A percentile compares a stretch with the other conserved stretches of the same genome.
These are phyloP conservation scores for Brassica juncea DNA, from an alignment of 345 rosid genomes.

Conservation along the genomic window DNA sequence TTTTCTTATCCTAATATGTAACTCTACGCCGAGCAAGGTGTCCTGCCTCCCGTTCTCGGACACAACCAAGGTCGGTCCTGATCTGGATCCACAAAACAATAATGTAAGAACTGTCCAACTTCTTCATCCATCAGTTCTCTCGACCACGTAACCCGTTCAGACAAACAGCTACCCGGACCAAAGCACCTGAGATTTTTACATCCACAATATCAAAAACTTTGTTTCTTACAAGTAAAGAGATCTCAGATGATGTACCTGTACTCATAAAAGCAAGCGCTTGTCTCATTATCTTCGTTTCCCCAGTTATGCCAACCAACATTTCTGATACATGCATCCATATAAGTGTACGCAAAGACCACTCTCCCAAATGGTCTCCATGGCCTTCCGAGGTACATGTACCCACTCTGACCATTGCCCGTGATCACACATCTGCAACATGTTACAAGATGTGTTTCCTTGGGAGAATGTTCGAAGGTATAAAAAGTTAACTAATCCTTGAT, in stretches of 20 bases:
- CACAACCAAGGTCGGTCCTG: neutral
- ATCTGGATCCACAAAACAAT: neutral
- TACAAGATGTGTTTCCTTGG: neutral
- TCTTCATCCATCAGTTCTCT: neutral
- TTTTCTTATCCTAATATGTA: neutral
- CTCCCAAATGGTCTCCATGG: conserved; percentile 99
- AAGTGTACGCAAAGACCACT: conserved; percentile 79
- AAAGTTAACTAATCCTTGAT: neutral
- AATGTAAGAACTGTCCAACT: neutral
- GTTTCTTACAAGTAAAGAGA: neutral
- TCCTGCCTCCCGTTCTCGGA: neutral
- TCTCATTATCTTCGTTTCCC: conserved; percentile 88
- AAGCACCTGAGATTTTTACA: neutral
- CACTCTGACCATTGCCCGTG: conserved; percentile 74
- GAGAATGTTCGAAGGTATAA: neutral
- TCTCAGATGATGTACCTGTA: conserved; percentile 57
- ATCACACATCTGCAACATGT: conserved; percentile 72
- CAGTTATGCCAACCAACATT: conserved; percentile 88
- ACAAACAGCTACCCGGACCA: neutral
- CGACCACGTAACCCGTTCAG: neutral
- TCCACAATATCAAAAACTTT: neutral
- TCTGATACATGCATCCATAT: conserved; percentile 77
- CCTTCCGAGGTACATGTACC: conserved; percentile 76
- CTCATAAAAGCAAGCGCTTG: conserved; percentile 93
- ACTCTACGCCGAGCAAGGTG: neutral